Percentiles rank a stretch among this genome's conserved stretches.
These are phyloP conservation scores for Aquilaria sinensis DNA, from an alignment of 345 rosid species.

Conservation along the genomic window DNA sequence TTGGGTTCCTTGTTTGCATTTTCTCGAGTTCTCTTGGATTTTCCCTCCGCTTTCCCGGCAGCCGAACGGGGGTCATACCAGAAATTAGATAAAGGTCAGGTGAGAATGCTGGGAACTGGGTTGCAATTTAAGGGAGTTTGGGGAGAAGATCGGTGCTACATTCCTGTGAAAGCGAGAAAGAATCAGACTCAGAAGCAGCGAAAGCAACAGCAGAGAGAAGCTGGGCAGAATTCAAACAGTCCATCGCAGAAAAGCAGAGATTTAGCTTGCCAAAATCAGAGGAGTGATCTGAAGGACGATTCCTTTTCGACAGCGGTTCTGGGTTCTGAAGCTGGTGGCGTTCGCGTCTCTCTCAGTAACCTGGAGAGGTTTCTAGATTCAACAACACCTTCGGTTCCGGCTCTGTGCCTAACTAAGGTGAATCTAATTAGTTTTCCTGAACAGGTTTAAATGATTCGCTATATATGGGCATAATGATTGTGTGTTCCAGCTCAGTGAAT, in stretches of 20 bases:
- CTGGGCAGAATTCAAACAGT: conserved; percentile 7
- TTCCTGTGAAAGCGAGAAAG: conserved; percentile 33
- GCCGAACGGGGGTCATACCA: conserved; percentile 6
- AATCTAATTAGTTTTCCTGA: background rate
- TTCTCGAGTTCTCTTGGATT: background rate
- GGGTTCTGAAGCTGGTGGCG: conserved; percentile 10
- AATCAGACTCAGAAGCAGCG: conserved; percentile 17
- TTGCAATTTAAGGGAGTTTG: conserved; percentile 23
- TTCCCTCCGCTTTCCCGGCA: conserved; percentile 6
- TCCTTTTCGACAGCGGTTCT: background rate
- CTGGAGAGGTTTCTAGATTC: conserved; percentile 36
- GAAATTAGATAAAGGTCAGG: background rate
- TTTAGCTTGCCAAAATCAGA: conserved; percentile 10
- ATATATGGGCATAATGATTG: too few species aligned
- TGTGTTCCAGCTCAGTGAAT: too few species aligned
- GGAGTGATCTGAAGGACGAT: conserved; percentile 3
- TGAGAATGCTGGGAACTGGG: conserved; percentile 31
- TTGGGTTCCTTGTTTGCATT: background rate
- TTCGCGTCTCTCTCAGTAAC: conserved; percentile 21
- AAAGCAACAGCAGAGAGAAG: conserved; percentile 16
- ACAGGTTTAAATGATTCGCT: too few species aligned
- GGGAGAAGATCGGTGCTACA: conserved; percentile 33
- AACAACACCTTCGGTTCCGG: conserved; percentile 32
- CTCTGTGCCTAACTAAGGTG: conserved; percentile 33
- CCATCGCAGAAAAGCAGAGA: conserved; percentile 5